Evolutionary conservation across 441 rosid species (phyloP).

Genomic region (Euphorbia schlechtendalii): DNA sequence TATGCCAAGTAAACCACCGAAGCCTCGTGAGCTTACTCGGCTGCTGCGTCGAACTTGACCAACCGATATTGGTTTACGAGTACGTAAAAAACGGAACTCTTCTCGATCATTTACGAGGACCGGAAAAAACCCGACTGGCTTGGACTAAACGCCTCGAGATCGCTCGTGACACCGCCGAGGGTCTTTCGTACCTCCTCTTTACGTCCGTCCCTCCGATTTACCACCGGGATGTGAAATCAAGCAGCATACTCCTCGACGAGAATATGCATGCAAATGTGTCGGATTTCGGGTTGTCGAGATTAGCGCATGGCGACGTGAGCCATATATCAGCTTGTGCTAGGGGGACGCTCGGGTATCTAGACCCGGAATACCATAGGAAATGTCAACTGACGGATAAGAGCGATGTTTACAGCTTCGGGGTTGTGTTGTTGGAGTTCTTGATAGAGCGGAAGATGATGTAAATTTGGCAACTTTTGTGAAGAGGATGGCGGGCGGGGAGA

Average conservation of each 20-base stretch:
- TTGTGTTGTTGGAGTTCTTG: conserved; percentile 55
- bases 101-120: conserved; percentile 49
- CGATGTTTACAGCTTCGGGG: conserved; percentile 78
- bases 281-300: conserved; percentile 52
- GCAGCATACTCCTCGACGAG: conserved; percentile 52
- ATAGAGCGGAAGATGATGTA: conserved; percentile 39
- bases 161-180: conserved; percentile 50
- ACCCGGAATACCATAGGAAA: conserved; percentile 56
- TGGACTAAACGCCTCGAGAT: too few species aligned
- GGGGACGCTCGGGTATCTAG: conserved; percentile 60
- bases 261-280: conserved; percentile 50
- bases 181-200: conserved; percentile 52
- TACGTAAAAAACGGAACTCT: conserved; percentile 46
- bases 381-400: conserved; percentile 66
- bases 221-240: conserved; percentile 57
- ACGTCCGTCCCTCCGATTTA: conserved; percentile 56
- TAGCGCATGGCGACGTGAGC: conserved; percentile 36
- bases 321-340: conserved; percentile 60
- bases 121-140: too few species aligned
- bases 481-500: conserved; percentile 39
- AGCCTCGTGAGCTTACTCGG: conserved; percentile 35
- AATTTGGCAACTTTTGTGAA: conserved; percentile 35
- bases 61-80: conserved; percentile 54
- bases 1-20: conserved; percentile 62
- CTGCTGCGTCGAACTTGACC: conserved; percentile 46